Evolutionary conservation across 176 grass and related monocot genomes (phyloP).

Genomic region (Panicum miliaceum): DNA sequence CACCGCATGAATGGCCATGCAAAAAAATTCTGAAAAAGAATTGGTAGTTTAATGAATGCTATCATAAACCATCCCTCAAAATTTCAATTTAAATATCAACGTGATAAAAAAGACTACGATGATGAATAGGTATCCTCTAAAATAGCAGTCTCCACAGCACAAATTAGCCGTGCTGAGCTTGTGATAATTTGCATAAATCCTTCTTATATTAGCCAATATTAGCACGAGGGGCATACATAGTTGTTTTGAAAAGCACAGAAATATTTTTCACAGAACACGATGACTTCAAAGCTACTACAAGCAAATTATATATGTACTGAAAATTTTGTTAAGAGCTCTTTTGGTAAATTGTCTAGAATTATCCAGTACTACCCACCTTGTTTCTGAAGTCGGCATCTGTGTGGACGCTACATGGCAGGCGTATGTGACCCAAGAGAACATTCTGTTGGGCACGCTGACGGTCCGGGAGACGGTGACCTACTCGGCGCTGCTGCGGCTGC

Average conservation of each 20-base stretch:
- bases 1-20: background rate
- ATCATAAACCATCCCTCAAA: background rate
- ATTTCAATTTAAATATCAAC: background rate
- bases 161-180: background rate
- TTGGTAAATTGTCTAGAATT: background rate
- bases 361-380: background rate
- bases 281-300: background rate
- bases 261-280: background rate
- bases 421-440: conserved; percentile 96
- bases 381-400: background rate
- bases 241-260: background rate
- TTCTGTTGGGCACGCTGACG: conserved; percentile 80
- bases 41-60: background rate
- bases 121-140: background rate
- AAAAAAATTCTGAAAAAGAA: background rate
- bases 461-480: conserved; percentile 88
- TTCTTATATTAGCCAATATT: background rate
- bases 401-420: conserved; percentile 50
- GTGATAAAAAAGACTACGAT: background rate
- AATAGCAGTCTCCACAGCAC: background rate
- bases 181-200: background rate
- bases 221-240: background rate
- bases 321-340: background rate
- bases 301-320: background rate
- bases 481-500: conserved; percentile 80